Conservation (phyloP, 2,329 filamentous ascomycete species). For the Microsporum canis region DNA sequence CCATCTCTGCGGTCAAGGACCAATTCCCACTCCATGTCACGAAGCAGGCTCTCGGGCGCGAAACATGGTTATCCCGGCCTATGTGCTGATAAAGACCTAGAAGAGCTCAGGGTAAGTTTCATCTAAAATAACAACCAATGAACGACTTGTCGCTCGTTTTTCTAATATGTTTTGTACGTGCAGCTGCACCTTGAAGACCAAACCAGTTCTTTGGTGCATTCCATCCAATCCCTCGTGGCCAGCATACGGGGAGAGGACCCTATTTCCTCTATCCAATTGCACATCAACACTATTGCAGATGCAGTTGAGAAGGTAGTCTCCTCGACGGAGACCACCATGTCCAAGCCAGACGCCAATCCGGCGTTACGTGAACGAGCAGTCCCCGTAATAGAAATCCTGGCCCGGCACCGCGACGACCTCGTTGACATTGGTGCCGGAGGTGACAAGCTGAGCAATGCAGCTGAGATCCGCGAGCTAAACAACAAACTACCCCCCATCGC, state of each 20-base stretch:
- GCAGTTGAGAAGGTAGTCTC: constrained; percentile 60
- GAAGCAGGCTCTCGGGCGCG: constrained; percentile 20
- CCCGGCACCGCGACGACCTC: constrained; percentile 54
- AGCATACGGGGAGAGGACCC: constrained; percentile 56
- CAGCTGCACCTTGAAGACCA: constrained; percentile 73
- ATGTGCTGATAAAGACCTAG: constrained; percentile 39
- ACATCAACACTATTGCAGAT: constrained; percentile 58
- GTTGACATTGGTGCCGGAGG: constrained; percentile 53
- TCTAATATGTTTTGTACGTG: background rate
- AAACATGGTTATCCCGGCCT: constrained; percentile 34
- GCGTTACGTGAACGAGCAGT: constrained; percentile 39
- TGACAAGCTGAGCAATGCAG: constrained; percentile 40
- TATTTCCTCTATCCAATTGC: constrained; percentile 53
- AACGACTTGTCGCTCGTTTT: background rate
- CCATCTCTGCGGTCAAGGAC: constrained; percentile 34
- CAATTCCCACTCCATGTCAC: constrained; percentile 23
- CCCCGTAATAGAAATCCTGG: constrained; percentile 39
- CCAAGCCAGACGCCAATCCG: constrained; percentile 35
- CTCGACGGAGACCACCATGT: constrained; percentile 49
- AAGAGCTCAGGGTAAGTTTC: constrained; percentile 48
- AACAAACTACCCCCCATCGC: constrained; percentile 68
- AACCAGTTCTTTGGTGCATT: constrained; percentile 64
- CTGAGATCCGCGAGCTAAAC: constrained; percentile 46
- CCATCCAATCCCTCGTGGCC: constrained; percentile 68
- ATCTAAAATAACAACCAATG: background rate